A percentile compares a stretch with the other conserved stretches of the same genome.
Evolutionary conservation across 2,329 filamentous ascomycete species (phyloP).

Genomic region (Geoglossum cookeanum): DNA sequence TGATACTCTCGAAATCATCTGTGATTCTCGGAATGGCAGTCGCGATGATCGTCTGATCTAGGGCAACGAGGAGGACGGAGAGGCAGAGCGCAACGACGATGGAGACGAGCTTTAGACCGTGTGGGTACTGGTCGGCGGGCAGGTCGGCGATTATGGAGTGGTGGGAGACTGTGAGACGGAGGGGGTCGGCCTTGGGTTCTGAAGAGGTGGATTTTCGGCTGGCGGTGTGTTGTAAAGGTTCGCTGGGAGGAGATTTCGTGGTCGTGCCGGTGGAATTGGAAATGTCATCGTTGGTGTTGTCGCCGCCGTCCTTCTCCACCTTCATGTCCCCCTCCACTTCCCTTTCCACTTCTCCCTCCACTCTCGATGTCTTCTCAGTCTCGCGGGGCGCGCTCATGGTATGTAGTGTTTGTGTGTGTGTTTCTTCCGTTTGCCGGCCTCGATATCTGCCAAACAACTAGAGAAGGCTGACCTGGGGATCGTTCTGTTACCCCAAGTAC

Average conservation of each 20-base stretch:
- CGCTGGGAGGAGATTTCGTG: not conserved
- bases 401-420: no score
- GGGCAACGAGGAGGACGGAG: constrained; percentile 11
- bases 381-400: no score
- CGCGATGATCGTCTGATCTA: constrained; percentile 18
- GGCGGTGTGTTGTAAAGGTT: no score
- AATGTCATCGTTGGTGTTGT: not conserved
- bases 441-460: no score
- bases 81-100: constrained; percentile 10
- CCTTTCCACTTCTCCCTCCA: no score
- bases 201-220: no score
- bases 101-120: constrained; percentile 4
- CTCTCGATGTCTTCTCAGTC: no score
- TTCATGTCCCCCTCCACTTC: no score
- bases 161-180: not conserved
- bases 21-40: constrained; percentile 18
- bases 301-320: not conserved
- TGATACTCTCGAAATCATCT: constrained; percentile 12
- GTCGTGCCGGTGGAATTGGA: not conserved
- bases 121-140: constrained; percentile 7
- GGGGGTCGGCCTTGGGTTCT: not conserved
- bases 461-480: no score
- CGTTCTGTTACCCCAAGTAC: no score
- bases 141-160: not conserved
- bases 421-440: no score